Percentiles rank a stretch among this genome's conserved stretches.
Evolutionary conservation across 495 filamentous ascomycete species (phyloP).

Genomic region (Aspergillus ellipticus): DNA sequence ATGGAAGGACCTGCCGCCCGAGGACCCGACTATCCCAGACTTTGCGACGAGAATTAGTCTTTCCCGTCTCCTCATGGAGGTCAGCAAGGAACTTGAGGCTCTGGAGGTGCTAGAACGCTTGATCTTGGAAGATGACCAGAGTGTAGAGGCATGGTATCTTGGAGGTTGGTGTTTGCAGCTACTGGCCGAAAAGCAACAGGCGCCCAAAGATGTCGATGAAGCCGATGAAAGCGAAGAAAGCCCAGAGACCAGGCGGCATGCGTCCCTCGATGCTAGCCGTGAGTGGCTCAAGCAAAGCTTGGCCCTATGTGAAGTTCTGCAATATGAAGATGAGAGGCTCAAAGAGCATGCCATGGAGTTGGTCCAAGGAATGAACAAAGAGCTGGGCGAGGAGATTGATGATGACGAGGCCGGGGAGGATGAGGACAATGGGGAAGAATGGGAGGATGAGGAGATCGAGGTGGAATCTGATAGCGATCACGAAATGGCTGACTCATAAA

Average conservation of each 20-base stretch:
- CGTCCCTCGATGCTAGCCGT: constrained; percentile 43
- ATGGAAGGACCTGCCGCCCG: constrained; percentile 73
- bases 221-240: constrained; percentile 25
- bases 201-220: constrained; percentile 33
- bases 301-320: constrained; percentile 39
- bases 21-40: constrained; percentile 63
- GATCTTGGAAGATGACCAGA: constrained; percentile 81
- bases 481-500: constrained; percentile 48
- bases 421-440: constrained; percentile 40
- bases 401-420: constrained; percentile 51
- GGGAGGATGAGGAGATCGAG: constrained; percentile 37
- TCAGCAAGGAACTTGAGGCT: constrained; percentile 77
- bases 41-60: constrained; percentile 82
- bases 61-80: constrained; percentile 83
- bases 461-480: constrained; percentile 44
- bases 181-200: constrained; percentile 63
- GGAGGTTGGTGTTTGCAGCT: constrained; percentile 89
- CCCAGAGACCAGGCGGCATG: constrained; percentile 33
- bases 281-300: constrained; percentile 53
- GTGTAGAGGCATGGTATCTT: constrained; percentile 95
- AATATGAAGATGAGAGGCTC: constrained; percentile 54
- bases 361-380: constrained; percentile 53
- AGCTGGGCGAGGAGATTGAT: constrained; percentile 52
- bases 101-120: constrained; percentile 80
- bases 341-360: constrained; percentile 53